phyloP scores from a whole-genome alignment of 495 filamentous ascomycete genomes.

The Aspergillus mulundensis region DNA sequence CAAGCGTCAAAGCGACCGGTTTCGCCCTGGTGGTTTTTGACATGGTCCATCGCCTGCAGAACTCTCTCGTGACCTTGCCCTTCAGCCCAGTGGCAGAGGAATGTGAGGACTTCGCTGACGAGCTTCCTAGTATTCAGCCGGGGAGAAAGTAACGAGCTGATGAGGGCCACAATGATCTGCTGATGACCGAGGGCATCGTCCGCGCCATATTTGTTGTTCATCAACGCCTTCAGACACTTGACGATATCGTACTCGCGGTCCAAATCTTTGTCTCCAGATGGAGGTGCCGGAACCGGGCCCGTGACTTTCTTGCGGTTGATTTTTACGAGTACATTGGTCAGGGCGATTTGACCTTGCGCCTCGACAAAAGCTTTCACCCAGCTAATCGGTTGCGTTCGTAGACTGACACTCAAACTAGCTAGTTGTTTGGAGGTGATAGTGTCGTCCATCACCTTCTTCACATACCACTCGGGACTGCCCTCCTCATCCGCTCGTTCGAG shows the following conservation, averaged over 20 bases:
- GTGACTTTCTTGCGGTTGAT: conserved; percentile 82
- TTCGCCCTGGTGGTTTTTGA: conserved; percentile 85
- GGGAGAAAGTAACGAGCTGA: conserved; percentile 81
- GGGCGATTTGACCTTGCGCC: conserved; percentile 92
- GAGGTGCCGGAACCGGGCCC: conserved; percentile 64
- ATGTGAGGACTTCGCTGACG: conserved; percentile 94
- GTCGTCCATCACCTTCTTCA: conserved; percentile 94
- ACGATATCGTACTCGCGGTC: conserved; percentile 97
- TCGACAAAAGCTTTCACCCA: conserved; percentile 98
- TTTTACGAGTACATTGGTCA: conserved; percentile 89
- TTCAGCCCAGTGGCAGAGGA: conserved; percentile 93
- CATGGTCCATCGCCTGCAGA: conserved; percentile 84
- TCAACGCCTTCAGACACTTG: conserved; percentile 93
- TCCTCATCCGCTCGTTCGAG: conserved; percentile 82
- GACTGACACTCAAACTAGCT: conserved; percentile 84
- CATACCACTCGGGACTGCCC: conserved; percentile 97
- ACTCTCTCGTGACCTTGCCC: conserved; percentile 95
- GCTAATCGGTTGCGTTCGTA: conserved; percentile 90
- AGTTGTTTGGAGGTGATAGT: conserved; percentile 87
- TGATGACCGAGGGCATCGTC: conserved; percentile 94
- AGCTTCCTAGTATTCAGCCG: conserved; percentile 89
- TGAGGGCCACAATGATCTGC: conserved; percentile 82
- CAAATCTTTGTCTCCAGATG: conserved; percentile 73
- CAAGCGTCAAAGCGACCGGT: conserved; percentile 97
- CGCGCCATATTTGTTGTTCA: conserved; percentile 99